phyloP scores from a whole-genome alignment of 305 asterid genomes.

The Coffea humblotiana region DNA sequence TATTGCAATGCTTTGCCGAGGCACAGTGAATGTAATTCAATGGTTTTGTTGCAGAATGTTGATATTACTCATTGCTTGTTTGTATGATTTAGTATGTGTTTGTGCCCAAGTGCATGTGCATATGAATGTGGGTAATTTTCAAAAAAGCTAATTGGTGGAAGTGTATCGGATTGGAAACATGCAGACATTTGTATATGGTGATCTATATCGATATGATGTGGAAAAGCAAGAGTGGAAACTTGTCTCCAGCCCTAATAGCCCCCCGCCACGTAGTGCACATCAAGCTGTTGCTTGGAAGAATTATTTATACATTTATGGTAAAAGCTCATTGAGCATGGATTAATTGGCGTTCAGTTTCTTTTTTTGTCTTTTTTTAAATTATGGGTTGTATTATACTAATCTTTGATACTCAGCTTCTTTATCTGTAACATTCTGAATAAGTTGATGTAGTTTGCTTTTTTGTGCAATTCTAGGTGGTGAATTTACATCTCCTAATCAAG shows the following conservation, averaged over 20 bases:
- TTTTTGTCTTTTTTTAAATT: not conserved
- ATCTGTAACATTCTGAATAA: not conserved
- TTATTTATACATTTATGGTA: slow-evolving; percentile 85
- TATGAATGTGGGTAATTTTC: not conserved
- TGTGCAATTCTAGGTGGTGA: slow-evolving; percentile 74
- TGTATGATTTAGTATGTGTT: not conserved
- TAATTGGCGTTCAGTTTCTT: not conserved
- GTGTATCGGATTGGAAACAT: slow-evolving; percentile 23
- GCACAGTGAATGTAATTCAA: not conserved
- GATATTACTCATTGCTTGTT: not conserved
- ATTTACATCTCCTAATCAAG: slow-evolving; percentile 98
- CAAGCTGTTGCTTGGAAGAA: slow-evolving; percentile 97
- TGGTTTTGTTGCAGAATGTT: not conserved
- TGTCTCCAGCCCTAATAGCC: slow-evolving; percentile 94
- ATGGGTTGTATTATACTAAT: not conserved
- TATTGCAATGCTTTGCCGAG: not conserved
- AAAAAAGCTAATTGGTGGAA: slow-evolving; percentile 18
- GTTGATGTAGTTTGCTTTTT: slow-evolving; percentile 5
- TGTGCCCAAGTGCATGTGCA: not conserved
- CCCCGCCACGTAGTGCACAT: slow-evolving; percentile 98
- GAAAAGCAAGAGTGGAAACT: slow-evolving; percentile 91
- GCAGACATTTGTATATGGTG: slow-evolving; percentile 98
- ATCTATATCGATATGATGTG: slow-evolving; percentile 81
- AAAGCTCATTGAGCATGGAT: slow-evolving; percentile 3
- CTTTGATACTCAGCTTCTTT: not conserved